Percentiles rank a stretch among this genome's conserved stretches.
Evolutionary conservation across 2,329 filamentous ascomycete genomes (phyloP).

Genomic region (Pseudogymnoascus sp.): DNA sequence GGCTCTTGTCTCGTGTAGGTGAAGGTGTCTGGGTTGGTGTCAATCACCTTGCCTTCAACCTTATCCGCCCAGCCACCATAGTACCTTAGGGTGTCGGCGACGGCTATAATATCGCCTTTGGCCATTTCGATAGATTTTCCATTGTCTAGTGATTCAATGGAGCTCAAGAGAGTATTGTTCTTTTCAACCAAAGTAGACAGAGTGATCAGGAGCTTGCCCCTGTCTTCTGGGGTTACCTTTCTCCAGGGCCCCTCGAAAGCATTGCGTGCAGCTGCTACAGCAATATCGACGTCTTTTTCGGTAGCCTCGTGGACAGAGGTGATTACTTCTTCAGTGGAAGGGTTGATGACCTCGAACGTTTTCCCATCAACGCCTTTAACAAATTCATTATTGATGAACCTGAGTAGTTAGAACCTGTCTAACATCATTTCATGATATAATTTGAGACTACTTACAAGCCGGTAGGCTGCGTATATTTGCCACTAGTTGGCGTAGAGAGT

Average conservation of each 20-base stretch:
- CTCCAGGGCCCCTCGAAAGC: conserved; percentile 72
- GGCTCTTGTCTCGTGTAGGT: conserved; percentile 64
- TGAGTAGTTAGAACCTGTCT: conserved; percentile 11
- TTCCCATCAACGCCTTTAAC: conserved; percentile 76
- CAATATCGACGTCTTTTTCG: conserved; percentile 77
- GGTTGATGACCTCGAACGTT: conserved; percentile 91
- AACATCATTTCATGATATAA: background rate
- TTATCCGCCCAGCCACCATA: conserved; percentile 72
- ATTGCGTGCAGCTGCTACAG: conserved; percentile 77
- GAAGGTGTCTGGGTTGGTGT: conserved; percentile 57
- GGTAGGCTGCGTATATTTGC: conserved; percentile 30
- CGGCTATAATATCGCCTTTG: conserved; percentile 64
- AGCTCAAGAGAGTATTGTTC: conserved; percentile 67
- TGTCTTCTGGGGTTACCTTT: conserved; percentile 60
- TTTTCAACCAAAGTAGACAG: conserved; percentile 75
- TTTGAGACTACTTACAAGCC: conserved; percentile 35
- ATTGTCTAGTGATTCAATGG: conserved; percentile 82
- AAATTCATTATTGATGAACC: conserved; percentile 85
- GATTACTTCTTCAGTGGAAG: conserved; percentile 76
- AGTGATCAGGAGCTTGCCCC: conserved; percentile 63
- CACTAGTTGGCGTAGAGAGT: conserved; percentile 26
- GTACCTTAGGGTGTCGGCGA: conserved; percentile 69
- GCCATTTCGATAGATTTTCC: conserved; percentile 75
- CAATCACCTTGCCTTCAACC: conserved; percentile 61
- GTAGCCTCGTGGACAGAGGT: conserved; percentile 74